A percentile compares a stretch with the other conserved stretches of the same genome.
These are phyloP conservation scores for Podospora didyma DNA, from an alignment of 495 filamentous ascomycete species.

Conservation along the genomic window DNA sequence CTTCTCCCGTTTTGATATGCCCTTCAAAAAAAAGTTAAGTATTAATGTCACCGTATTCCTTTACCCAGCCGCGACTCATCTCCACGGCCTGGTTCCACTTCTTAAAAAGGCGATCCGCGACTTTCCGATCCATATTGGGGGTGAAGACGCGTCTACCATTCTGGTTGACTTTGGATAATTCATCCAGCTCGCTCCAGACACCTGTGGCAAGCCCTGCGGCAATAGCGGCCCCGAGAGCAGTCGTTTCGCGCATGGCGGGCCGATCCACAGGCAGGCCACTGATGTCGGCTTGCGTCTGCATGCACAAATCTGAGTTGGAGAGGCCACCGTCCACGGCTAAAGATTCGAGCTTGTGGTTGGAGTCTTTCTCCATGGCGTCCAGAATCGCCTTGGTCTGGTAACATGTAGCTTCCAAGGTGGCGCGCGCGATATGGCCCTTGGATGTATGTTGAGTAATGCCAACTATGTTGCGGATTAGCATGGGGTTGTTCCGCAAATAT, in stretches of 20 bases:
- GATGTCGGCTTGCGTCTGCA: conserved; percentile 95
- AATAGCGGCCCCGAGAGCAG: conserved; percentile 88
- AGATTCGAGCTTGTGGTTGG: conserved; percentile 66
- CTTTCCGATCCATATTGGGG: conserved; percentile 57
- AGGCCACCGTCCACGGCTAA: conserved; percentile 93
- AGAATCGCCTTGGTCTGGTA: conserved; percentile 95
- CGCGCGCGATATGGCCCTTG: conserved; percentile 86
- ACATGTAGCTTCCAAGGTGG: conserved; percentile 91
- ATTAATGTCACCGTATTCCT: conserved; percentile 9
- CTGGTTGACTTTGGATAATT: conserved; percentile 75
- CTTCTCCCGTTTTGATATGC: no score
- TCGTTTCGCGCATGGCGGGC: conserved; percentile 90
- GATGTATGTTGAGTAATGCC: conserved; percentile 91
- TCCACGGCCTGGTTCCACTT: conserved; percentile 85
- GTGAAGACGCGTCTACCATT: conserved; percentile 70
- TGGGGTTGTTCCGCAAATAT: no score
- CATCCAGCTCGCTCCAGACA: conserved; percentile 76
- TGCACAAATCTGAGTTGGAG: conserved; percentile 89
- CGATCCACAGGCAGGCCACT: conserved; percentile 84
- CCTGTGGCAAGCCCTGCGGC: conserved; percentile 84
- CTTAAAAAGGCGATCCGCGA: conserved; percentile 65
- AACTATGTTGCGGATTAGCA: conserved; percentile 38
- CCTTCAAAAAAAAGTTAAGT: neutral
- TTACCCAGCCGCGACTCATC: conserved; percentile 83
- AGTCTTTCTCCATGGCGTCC: conserved; percentile 92